These are phyloP conservation scores for Annona squamosa DNA, from an alignment of 164 flowering plant species.

Conservation along the genomic window DNA sequence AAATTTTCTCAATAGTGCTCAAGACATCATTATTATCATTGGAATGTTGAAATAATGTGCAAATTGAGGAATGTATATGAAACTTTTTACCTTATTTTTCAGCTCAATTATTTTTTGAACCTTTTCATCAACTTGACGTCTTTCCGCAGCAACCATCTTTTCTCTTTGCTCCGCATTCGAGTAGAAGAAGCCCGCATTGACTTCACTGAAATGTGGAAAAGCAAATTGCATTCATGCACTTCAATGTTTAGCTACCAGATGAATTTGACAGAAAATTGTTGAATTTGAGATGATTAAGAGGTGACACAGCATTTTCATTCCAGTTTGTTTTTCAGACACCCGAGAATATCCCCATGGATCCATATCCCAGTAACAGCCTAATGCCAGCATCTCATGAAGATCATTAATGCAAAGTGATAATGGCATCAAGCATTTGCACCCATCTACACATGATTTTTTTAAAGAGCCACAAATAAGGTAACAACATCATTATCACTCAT, in stretches of 20 bases:
- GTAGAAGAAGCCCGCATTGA: conserved; percentile 99
- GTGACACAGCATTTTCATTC: neutral
- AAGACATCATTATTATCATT: neutral
- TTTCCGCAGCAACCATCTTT: conserved; percentile 96
- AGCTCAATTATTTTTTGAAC: conserved; percentile 82
- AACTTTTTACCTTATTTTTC: conserved; percentile 57
- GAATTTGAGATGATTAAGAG: neutral
- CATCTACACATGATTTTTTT: too few species aligned
- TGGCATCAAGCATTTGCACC: too few species aligned
- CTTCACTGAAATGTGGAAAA: conserved; percentile 52
- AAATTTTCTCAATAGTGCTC: neutral
- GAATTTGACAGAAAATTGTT: neutral
- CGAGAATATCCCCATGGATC: neutral
- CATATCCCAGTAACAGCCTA: too few species aligned
- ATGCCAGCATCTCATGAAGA: too few species aligned
- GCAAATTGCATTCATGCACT: conserved; percentile 6
- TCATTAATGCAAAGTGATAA: too few species aligned
- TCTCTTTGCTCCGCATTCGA: conserved; percentile 98
- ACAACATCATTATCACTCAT: too few species aligned
- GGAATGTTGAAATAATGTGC: neutral
- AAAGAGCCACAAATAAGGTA: too few species aligned
- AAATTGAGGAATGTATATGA: neutral
- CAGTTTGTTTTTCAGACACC: neutral
- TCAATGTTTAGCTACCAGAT: neutral
- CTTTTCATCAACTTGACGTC: conserved; percentile 93